Base-by-base conservation (phyloP, 108 stramenopile genomes). In the Nannochloropsis gaditana region DNA sequence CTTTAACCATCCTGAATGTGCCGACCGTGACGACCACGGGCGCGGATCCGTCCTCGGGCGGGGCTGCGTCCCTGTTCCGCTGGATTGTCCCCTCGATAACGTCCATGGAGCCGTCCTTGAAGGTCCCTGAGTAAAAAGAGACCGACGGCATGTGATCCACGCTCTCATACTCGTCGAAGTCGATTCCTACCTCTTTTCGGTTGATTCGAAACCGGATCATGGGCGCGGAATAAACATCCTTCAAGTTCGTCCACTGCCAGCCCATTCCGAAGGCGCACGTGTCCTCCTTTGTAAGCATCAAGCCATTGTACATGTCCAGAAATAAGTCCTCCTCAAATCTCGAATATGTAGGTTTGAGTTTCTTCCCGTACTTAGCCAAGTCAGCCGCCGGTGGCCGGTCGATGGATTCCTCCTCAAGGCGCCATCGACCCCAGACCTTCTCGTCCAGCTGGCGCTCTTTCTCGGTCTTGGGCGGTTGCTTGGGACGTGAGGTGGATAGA, bases 171-270 rank as follows among this genome's bases (percentile, higher is more conserved):
- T 73, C 59, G 59, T 73, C 59, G 59, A 73, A 73, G 8, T 73
- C 59, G n/a, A 73, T 73, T 15, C 59, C 59, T n/a, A 73, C 59
- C 59, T 73, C 59, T n/a, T 73, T 73, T n/a, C 59, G 15, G 59
- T 73, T 73, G 59, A 73, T 73, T 1, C 59, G 59, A 73, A 73
- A 73, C 59, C 59, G 59, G 19, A 73, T n/a, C 8, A n/a, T 73
- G 4, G 59, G 59, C 19, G 59, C 59, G 19, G 59, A 73, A n/a
- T 73, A 73, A 4, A 73, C 59, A 73, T 73, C 59, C n/a, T 73
- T 73, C 59, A 73, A 73, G 59, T 73, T 73, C 59, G 59, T 73
- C 59, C 59, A 73, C n/a, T 73, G 59, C 59, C 59, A 73, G 59
- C 59, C 59, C 59, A 73, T 73, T 15, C 59, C 59, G n/a, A 73